phyloP scores from a whole-genome alignment of 2,329 filamentous ascomycete species.

The Exophiala sideris region DNA sequence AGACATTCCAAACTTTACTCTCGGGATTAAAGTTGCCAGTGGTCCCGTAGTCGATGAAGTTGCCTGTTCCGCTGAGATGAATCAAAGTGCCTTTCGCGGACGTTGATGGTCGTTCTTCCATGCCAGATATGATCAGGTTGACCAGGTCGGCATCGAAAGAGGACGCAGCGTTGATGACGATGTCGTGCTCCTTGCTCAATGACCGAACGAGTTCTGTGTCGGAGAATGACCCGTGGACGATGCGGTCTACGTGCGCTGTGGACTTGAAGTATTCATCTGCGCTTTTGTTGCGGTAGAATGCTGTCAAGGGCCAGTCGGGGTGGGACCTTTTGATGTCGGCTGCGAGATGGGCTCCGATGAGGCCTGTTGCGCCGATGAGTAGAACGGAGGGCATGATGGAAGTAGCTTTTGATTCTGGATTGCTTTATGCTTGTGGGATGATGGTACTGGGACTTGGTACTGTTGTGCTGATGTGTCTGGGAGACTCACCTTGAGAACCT shows the following conservation, averaged over 20 bases:
- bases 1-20: slow-evolving; percentile 22
- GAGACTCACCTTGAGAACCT: background rate
- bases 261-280: slow-evolving; percentile 14
- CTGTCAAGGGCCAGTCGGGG: slow-evolving; percentile 14
- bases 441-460: too few species aligned
- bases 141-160: slow-evolving; percentile 17
- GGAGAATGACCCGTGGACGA: slow-evolving; percentile 16
- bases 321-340: slow-evolving; percentile 7
- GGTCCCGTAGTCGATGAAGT: slow-evolving; percentile 19
- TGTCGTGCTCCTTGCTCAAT: slow-evolving; percentile 19
- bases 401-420: background rate
- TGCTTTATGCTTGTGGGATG: background rate
- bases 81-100: slow-evolving; percentile 14
- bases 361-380: slow-evolving; percentile 13
- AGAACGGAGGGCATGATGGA: slow-evolving; percentile 15
- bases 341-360: slow-evolving; percentile 15
- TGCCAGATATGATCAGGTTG: slow-evolving; percentile 11
- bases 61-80: slow-evolving; percentile 17
- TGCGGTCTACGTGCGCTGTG: slow-evolving; percentile 9
- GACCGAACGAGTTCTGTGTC: slow-evolving; percentile 14
- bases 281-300: slow-evolving; percentile 7
- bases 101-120: slow-evolving; percentile 12
- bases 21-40: slow-evolving; percentile 15
- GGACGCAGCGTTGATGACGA: slow-evolving; percentile 17
- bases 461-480: background rate